These are phyloP conservation scores for Schizothecium vesticola DNA, from an alignment of 495 filamentous ascomycete species.

Conservation along the genomic window DNA sequence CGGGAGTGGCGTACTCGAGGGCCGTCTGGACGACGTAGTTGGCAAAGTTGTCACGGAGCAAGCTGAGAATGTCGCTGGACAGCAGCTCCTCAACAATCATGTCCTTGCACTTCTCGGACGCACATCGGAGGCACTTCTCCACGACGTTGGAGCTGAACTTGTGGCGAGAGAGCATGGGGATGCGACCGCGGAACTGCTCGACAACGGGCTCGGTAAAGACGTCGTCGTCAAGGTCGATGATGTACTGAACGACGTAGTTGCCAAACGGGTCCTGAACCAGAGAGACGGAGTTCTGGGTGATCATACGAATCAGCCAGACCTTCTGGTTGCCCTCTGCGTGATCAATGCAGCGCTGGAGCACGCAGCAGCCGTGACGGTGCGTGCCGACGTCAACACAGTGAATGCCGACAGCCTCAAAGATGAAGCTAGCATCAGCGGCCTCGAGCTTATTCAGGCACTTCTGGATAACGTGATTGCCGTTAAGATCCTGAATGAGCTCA, in stretches of 20 bases:
- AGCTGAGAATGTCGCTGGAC: constrained; percentile 70
- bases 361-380: constrained; percentile 96
- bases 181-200: constrained; percentile 64
- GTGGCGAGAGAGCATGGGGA: constrained; percentile 78
- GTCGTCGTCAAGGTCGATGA: constrained; percentile 81
- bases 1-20: constrained; percentile 71
- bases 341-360: constrained; percentile 95
- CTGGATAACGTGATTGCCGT: constrained; percentile 98
- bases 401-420: constrained; percentile 85
- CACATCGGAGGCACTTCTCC: constrained; percentile 90
- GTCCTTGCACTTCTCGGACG: constrained; percentile 49
- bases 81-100: constrained; percentile 82
- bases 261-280: constrained; percentile 96
- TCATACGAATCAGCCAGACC: constrained; percentile 74
- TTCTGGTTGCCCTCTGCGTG: constrained; percentile 90
- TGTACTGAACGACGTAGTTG: constrained; percentile 98
- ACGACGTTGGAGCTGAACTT: constrained; percentile 99
- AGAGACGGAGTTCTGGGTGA: constrained; percentile 72
- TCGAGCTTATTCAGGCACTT: constrained; percentile 94
- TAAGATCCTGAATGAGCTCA: constrained; percentile 89
- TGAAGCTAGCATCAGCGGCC: constrained; percentile 80
- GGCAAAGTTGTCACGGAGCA: constrained; percentile 84
- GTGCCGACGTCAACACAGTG: constrained; percentile 89
- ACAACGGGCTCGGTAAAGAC: constrained; percentile 82
- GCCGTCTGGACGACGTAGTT: constrained; percentile 99